Evolutionary conservation across 2,329 filamentous ascomycete genomes (phyloP), one percentile per base, ranked within the genome.

Genomic region (Colletotrichum cordylinicola): DNA sequence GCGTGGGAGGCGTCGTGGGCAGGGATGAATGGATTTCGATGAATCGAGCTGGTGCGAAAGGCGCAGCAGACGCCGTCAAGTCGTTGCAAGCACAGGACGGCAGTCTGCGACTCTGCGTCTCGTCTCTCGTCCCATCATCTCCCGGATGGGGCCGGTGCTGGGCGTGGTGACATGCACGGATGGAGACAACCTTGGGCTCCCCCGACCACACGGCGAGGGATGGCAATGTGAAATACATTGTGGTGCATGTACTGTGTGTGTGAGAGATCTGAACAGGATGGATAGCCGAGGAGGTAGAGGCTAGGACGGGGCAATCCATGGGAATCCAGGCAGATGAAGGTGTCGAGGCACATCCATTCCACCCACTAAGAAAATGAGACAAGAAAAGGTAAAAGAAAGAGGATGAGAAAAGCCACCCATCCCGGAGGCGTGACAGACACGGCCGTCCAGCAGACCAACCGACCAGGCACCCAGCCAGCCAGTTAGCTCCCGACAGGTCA

Each of bases 51-150:
- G 35, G 29, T 21, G 21, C 21, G 61, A 65, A 16, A 31, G 56
- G 60, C 55, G 55, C 21, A 58, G 55, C 21, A 58, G 27, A 58
- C 21, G 55, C 55, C 27, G 55, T 58, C 27, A 24, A 58, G 55
- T 58, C 55, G 7, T 1, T 48, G 39, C 27, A 60, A 12, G 56
- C 56, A 33, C 56, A 31, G 33, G 56, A 33, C 24, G 39, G 39
- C 21, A 52, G 64, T 24, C 16, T 27, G 60, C 48, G 48, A 52
- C 43, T 60, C 43, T 64, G 65, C 58, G 64, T 68, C 62, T 75
- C 73, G 55, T 75, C 64, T 73, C 70, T 75, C 73, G 58, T 73
- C 70, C 58, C 73, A 75, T 73, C 70, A 75, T 73, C 70, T 68
- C 73, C 70, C 56, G 73, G 56, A 68, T 73, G 73, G 56, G 73